phyloP scores from a whole-genome alignment of 148 eudicot genomes.

The Selenicereus undatus region DNA sequence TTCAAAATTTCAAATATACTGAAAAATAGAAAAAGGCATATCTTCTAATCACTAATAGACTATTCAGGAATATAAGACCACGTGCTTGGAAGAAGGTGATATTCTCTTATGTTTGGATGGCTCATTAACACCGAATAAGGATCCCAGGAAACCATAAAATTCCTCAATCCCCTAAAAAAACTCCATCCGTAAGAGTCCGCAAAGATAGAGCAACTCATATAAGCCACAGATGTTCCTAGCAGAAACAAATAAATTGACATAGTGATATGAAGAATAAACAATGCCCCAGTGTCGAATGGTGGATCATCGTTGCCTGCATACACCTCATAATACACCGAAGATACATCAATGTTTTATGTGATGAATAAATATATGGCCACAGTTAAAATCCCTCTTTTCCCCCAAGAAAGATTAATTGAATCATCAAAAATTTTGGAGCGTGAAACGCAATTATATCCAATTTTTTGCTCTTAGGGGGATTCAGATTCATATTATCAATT shows the following conservation, averaged over 20 bases:
- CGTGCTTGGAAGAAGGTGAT: not conserved
- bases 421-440: too few species aligned
- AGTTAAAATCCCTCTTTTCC: not conserved
- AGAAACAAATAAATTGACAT: not conserved
- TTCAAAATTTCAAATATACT: constrained; percentile 1
- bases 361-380: not conserved
- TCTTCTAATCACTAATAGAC: not conserved
- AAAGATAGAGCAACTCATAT: not conserved
- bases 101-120: not conserved
- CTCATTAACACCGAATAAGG: not conserved
- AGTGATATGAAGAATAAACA: not conserved
- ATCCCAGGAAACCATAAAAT: not conserved
- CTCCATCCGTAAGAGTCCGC: not conserved
- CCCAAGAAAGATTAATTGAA: too few species aligned
- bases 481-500: too few species aligned
- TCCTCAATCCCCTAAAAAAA: not conserved
- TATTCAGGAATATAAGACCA: not conserved
- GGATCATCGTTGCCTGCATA: not conserved
- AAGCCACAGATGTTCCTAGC: not conserved
- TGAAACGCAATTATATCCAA: too few species aligned
- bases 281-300: not conserved
- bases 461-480: too few species aligned
- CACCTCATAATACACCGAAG: not conserved
- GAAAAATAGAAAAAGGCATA: not conserved
- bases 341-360: not conserved